phyloP scores from a whole-genome alignment of 495 filamentous ascomycete genomes.

The Penicillium arizonense region DNA sequence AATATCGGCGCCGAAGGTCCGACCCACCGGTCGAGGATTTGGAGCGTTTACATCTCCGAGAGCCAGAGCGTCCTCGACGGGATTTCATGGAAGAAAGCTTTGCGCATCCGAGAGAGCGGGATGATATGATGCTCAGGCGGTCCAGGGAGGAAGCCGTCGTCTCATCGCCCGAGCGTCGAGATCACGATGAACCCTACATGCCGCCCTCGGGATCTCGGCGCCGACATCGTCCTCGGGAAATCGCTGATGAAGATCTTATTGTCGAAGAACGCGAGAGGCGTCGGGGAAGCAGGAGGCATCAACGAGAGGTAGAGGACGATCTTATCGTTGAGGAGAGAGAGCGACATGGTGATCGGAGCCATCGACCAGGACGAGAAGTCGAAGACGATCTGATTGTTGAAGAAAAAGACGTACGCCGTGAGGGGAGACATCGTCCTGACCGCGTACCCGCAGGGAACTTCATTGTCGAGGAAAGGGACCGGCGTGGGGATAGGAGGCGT shows the following conservation, averaged over 20 bases:
- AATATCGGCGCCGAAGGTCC: conserved; percentile 26
- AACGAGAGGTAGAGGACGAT: conserved; percentile 22
- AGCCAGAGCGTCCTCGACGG: conserved; percentile 27
- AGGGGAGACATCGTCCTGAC: conserved; percentile 5
- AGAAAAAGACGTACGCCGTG: conserved; percentile 23
- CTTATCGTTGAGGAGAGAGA: conserved; percentile 13
- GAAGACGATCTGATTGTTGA: conserved; percentile 35
- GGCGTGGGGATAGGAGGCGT: not conserved
- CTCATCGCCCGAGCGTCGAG: conserved; percentile 12
- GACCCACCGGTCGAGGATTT: conserved; percentile 28
- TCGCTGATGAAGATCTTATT: conserved; percentile 19
- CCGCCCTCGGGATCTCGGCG: conserved; percentile 12
- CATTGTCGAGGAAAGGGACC: not conserved
- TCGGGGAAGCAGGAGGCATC: conserved; percentile 11
- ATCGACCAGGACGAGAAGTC: conserved; percentile 14
- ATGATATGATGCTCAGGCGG: conserved; percentile 16
- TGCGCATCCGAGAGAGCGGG: conserved; percentile 19
- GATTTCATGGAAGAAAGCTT: conserved; percentile 26
- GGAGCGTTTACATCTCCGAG: conserved; percentile 31
- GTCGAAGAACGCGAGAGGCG: conserved; percentile 16
- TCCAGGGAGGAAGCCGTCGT: conserved; percentile 25
- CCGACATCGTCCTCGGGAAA: conserved; percentile 12
- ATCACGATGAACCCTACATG: conserved; percentile 30
- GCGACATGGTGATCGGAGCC: conserved; percentile 6
- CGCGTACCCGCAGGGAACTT: too few relatives aligned